Evolutionary conservation across 805 yeast species (phyloP).

Genomic region (Myxozyma sirexii): DNA sequence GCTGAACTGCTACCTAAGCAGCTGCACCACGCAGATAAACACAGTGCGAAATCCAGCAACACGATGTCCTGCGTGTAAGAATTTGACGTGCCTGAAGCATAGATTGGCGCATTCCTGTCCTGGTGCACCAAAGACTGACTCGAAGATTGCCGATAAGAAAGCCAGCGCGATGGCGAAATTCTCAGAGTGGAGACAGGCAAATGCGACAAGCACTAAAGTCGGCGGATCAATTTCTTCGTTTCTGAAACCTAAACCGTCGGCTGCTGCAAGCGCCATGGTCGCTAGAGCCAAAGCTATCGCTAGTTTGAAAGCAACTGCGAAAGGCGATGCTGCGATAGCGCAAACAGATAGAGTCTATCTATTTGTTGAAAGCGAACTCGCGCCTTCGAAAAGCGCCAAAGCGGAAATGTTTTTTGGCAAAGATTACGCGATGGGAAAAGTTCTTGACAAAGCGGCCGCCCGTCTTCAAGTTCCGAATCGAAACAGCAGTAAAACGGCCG

Average conservation of each 20-base stretch:
- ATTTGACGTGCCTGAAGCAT: conserved; percentile 43
- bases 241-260: conserved; percentile 15
- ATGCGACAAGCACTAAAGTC: not conserved
- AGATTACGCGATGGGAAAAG: conserved; percentile 62
- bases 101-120: conserved; percentile 34
- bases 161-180: conserved; percentile 33
- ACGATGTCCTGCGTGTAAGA: conserved; percentile 56
- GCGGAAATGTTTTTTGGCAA: conserved; percentile 53
- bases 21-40: conserved; percentile 17
- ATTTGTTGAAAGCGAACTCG: conserved; percentile 43
- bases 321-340: conserved; percentile 54
- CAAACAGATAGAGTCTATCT: conserved; percentile 53
- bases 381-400: not conserved
- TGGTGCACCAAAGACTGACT: conserved; percentile 17
- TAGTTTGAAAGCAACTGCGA: conserved; percentile 51
- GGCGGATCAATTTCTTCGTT: conserved; percentile 5
- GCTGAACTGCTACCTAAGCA: conserved; percentile 16
- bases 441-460: conserved; percentile 57
- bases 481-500: conserved; percentile 50
- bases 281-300: conserved; percentile 45
- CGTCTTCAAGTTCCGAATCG: conserved; percentile 51
- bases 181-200: conserved; percentile 30
- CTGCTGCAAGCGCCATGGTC: conserved; percentile 22
- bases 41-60: conserved; percentile 49
- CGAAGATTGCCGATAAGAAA: conserved; percentile 4